These are phyloP conservation scores for Triticum turgidum DNA, from an alignment of 176 grass and related monocot species.

Conservation along the genomic window DNA sequence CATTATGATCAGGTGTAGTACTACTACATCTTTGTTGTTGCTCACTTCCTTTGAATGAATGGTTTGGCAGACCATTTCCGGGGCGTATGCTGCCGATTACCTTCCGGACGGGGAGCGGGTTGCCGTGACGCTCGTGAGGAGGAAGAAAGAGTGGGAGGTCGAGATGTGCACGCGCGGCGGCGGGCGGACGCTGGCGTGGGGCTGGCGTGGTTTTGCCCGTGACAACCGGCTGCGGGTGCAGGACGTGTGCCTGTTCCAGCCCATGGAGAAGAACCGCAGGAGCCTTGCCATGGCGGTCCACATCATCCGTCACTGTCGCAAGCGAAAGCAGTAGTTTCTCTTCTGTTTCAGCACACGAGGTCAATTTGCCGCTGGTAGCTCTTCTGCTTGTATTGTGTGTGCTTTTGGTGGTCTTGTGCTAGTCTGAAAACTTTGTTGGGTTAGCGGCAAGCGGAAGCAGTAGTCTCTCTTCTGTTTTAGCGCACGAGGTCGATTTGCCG, in stretches of 20 bases:
- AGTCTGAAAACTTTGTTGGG: too few relatives aligned
- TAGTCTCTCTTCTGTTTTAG: not conserved
- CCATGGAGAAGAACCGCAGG: not conserved
- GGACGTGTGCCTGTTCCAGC: not conserved
- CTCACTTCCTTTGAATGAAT: not conserved
- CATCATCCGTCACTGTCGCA: not conserved
- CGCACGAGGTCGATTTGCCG: not conserved
- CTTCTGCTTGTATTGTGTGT: too few relatives aligned
- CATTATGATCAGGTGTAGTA: not conserved
- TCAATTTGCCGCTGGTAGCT: not conserved
- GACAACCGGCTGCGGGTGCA: not conserved
- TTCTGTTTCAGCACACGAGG: not conserved
- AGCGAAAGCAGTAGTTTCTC: not conserved
- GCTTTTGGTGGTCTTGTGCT: too few relatives aligned
- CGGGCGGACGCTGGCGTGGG: not conserved
- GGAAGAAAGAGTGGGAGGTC: not conserved
- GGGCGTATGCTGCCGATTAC: not conserved
- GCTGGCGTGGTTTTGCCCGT: not conserved
- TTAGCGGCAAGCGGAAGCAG: not conserved
- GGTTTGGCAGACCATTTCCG: not conserved
- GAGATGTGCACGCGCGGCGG: not conserved
- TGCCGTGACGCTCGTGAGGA: not conserved
- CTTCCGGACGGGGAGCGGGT: not conserved
- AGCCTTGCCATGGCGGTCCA: not conserved
- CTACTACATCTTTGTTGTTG: not conserved